Percentiles rank a stretch among this genome's conserved stretches.
phyloP scores from a whole-genome alignment of 306 rosid genomes.

The Lotus japonicus region DNA sequence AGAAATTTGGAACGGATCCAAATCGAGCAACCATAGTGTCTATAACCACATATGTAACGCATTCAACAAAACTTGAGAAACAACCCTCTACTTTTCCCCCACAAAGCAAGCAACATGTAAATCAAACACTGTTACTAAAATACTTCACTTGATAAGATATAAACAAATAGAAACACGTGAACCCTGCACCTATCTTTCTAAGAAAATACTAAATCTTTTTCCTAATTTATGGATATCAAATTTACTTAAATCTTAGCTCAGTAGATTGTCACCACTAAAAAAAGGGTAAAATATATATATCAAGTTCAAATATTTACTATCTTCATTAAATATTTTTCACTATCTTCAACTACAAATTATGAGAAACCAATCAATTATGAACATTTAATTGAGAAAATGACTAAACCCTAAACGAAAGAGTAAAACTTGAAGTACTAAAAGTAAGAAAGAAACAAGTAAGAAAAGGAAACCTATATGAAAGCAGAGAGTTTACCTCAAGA shows the following conservation, averaged over 20 bases:
- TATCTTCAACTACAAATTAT: conserved; percentile 19
- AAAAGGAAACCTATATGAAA: neutral
- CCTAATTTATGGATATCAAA: neutral
- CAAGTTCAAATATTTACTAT: neutral
- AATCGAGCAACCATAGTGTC: neutral
- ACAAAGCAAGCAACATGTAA: neutral
- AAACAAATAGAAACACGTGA: neutral
- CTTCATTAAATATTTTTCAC: neutral
- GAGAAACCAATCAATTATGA: neutral
- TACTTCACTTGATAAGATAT: neutral
- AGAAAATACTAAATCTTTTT: neutral
- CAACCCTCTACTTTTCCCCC: neutral
- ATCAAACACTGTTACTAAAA: neutral
- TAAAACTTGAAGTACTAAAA: neutral
- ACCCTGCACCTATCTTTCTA: neutral
- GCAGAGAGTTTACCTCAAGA: conserved; percentile 56
- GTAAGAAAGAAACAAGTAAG: neutral
- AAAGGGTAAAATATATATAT: too few relatives aligned
- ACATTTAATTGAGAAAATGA: neutral
- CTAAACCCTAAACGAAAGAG: conserved; percentile 23
- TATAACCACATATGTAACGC: neutral
- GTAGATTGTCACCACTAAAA: neutral
- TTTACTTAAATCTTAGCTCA: neutral
- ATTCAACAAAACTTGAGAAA: neutral
- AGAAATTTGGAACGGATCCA: neutral